These are phyloP conservation scores for Trichoderma sp. DNA, from an alignment of 2,329 filamentous ascomycete genomes.

Conservation along the genomic window DNA sequence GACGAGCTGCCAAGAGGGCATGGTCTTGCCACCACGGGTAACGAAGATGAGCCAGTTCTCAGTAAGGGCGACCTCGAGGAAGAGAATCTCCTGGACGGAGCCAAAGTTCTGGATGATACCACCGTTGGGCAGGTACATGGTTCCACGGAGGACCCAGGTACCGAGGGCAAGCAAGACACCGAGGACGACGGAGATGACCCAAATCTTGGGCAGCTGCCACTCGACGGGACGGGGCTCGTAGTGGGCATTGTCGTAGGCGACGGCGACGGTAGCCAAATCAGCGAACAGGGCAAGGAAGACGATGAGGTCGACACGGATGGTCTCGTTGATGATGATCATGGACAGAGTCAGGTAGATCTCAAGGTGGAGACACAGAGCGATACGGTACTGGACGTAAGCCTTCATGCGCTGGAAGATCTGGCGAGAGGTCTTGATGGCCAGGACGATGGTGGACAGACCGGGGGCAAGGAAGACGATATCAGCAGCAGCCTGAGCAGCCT, in stretches of 20 bases:
- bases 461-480: slow-evolving; percentile 94
- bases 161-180: slow-evolving; percentile 79
- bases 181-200: slow-evolving; percentile 86
- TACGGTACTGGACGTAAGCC: slow-evolving; percentile 93
- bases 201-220: slow-evolving; percentile 93
- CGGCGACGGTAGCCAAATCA: slow-evolving; percentile 87
- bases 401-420: slow-evolving; percentile 98
- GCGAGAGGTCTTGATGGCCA: slow-evolving; percentile 87
- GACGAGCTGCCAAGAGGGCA: slow-evolving; percentile 82
- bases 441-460: slow-evolving; percentile 88
- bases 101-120: slow-evolving; percentile 91
- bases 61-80: slow-evolving; percentile 86
- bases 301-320: slow-evolving; percentile 80
- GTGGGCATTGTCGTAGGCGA: slow-evolving; percentile 90
- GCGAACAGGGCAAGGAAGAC: slow-evolving; percentile 96
- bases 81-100: slow-evolving; percentile 77
- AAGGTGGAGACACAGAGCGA: slow-evolving; percentile 85
- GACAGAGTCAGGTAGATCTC: slow-evolving; percentile 90
- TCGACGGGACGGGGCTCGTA: slow-evolving; percentile 86
- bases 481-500: slow-evolving; percentile 85
- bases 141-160: slow-evolving; percentile 87
- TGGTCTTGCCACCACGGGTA: slow-evolving; percentile 87
- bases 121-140: slow-evolving; percentile 73
- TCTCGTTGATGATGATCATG: slow-evolving; percentile 85
- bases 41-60: slow-evolving; percentile 98